These are phyloP conservation scores for Plasmodium vinckei DNA, from an alignment of 169 alveolate species.

Conservation along the genomic window DNA sequence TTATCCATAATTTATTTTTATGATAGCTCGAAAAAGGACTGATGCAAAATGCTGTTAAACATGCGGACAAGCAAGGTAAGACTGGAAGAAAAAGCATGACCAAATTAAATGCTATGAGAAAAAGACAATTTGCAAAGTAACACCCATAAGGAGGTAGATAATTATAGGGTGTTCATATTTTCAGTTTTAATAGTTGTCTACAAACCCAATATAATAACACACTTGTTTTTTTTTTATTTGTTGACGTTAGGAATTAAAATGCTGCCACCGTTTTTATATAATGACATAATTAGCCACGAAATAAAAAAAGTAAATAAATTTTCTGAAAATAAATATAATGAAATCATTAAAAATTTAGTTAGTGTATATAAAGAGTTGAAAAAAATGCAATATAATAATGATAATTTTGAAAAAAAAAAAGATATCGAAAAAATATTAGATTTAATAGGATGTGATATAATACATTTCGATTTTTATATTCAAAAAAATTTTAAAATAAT, in stretches of 20 bases:
- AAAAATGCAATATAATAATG: slow-evolving; percentile 3
- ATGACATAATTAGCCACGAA: slow-evolving; percentile 79
- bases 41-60: slow-evolving; percentile 51
- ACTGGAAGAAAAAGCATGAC: background rate
- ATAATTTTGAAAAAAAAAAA: background rate
- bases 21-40: slow-evolving; percentile 62
- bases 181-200: background rate
- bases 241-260: slow-evolving; percentile 29
- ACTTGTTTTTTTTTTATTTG: too few relatives aligned
- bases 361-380: slow-evolving; percentile 65
- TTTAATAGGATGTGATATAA: slow-evolving; percentile 77
- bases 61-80: slow-evolving; percentile 63
- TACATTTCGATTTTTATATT: slow-evolving; percentile 80
- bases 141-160: background rate
- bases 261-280: slow-evolving; percentile 75
- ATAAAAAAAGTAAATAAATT: slow-evolving; percentile 78
- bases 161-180: too few relatives aligned
- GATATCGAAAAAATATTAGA: slow-evolving; percentile 59
- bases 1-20: background rate
- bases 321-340: slow-evolving; percentile 78
- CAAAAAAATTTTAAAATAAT: slow-evolving; percentile 77
- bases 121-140: background rate
- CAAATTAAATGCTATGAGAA: too few relatives aligned
- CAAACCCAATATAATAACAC: too few relatives aligned
- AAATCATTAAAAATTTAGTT: slow-evolving; percentile 70